Conservation (phyloP, 2,329 filamentous ascomycete species). For the Xylaria polymorpha region DNA sequence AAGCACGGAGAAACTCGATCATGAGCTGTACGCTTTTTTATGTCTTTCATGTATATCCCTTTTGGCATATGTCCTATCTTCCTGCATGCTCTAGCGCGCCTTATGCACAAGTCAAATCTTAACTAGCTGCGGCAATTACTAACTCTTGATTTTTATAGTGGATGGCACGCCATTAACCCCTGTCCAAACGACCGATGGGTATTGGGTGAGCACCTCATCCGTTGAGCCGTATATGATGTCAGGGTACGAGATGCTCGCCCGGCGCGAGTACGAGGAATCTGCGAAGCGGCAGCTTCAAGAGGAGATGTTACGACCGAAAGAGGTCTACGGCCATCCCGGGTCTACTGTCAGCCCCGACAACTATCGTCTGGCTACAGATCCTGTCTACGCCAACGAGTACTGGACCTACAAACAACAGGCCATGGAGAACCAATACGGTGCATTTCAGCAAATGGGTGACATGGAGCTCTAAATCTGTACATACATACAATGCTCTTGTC, state of each 20-base stretch:
- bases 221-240: conserved; percentile 86
- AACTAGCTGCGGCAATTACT: background rate
- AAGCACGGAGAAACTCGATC: conserved; percentile 54
- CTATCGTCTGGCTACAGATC: conserved; percentile 72
- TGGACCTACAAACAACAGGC: conserved; percentile 63
- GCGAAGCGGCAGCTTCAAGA: conserved; percentile 52
- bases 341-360: conserved; percentile 52
- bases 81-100: background rate
- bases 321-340: conserved; percentile 59
- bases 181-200: conserved; percentile 64
- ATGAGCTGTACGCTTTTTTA: conserved; percentile 54
- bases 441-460: conserved; percentile 61
- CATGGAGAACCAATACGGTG: conserved; percentile 77
- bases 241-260: conserved; percentile 79
- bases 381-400: conserved; percentile 68
- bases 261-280: conserved; percentile 70
- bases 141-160: conserved; percentile 46
- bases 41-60: background rate
- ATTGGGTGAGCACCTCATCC: conserved; percentile 61
- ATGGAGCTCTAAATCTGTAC: conserved; percentile 45
- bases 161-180: conserved; percentile 64
- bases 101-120: background rate
- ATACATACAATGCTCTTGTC: conserved; percentile 17
- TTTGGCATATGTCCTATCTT: background rate
- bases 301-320: conserved; percentile 51